Base-by-base conservation (phyloP, 2,329 filamentous ascomycete genomes). In the Triangularia verruculosa region DNA sequence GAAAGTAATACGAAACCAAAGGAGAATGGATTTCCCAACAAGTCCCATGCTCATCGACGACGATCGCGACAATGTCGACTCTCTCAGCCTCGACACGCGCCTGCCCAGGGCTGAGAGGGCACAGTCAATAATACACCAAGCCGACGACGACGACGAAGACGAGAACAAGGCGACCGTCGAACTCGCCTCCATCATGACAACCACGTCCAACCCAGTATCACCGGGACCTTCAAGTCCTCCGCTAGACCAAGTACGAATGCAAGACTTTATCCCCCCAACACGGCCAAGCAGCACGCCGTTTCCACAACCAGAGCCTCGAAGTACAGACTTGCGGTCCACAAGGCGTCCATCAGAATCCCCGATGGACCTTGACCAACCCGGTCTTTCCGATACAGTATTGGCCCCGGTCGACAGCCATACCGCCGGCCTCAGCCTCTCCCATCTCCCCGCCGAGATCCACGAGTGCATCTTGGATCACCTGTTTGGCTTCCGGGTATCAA, bases 391-490 rank as follows among this genome's bases (percentile, higher is more conserved):
- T 43, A 63, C 69, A 22, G 63, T 69, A 32, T 71, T 69, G 32
- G 70, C 69, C n/a, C 64, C 74, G 15, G 53, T 63, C 62, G 51
- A 67, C 6, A 61, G 61, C 3, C 47, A 74, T 51, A 69, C 60
- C 17, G 70, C 72, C 5, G 69, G 72, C 28, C 65, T 77, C n/a
- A 78, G 79, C 59, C 75, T 86, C 57, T 77, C 79, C 53, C 75
- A 85, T 66, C 77, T 91, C 1, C 89, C 89, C 1, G 81, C 84
- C 61, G 89, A 92, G 73, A 89, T 92, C 12, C 88, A 91, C 72
- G 88, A 91, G 70, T 85, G 84, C 61, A 88, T 92, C 61, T 78
- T 92, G 13, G 89, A 92, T 72, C 84, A 90, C 68, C 76, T 91
- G 1, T 90, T 91, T 70, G 89, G 88, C 3, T 87, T 89, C 64